These are phyloP conservation scores for Pleurotus eryngii DNA, from an alignment of 768 basidiomycete species.

Conservation along the genomic window DNA sequence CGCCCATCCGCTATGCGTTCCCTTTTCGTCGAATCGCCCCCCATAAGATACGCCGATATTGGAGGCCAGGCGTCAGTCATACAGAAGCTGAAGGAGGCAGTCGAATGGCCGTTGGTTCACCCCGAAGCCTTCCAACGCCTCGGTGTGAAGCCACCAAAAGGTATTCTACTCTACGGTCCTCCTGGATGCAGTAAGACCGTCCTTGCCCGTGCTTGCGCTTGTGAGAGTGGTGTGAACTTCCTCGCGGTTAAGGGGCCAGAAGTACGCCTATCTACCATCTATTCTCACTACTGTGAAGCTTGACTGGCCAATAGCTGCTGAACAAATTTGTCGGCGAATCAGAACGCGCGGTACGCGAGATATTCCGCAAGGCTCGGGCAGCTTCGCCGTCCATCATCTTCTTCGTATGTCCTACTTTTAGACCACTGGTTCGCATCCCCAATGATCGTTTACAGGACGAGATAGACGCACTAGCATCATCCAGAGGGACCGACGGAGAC, in stretches of 20 bases:
- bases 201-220: conserved; percentile 87
- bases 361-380: conserved; percentile 92
- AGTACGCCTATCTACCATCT: conserved; percentile 39
- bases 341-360: conserved; percentile 90
- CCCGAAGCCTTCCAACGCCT: conserved; percentile 83
- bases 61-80: conserved; percentile 84
- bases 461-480: conserved; percentile 88
- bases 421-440: no score
- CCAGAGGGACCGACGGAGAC: conserved; percentile 60
- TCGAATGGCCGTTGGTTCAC: conserved; percentile 94
- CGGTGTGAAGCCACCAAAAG: conserved; percentile 85
- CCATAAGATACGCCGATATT: conserved; percentile 81
- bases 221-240: conserved; percentile 93
- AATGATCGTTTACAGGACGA: conserved; percentile 65
- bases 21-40: conserved; percentile 82
- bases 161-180: conserved; percentile 89
- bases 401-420: conserved; percentile 59
- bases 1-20: conserved; percentile 95
- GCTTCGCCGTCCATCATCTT: conserved; percentile 96
- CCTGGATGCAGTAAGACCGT: conserved; percentile 98
- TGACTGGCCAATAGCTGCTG: conserved; percentile 56
- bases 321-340: conserved; percentile 99
- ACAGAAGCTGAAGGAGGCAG: conserved; percentile 81
- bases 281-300: not conserved
- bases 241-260: conserved; percentile 97